Conservation (phyloP, 345 rosid genomes). For the Citrus sp. region DNA sequence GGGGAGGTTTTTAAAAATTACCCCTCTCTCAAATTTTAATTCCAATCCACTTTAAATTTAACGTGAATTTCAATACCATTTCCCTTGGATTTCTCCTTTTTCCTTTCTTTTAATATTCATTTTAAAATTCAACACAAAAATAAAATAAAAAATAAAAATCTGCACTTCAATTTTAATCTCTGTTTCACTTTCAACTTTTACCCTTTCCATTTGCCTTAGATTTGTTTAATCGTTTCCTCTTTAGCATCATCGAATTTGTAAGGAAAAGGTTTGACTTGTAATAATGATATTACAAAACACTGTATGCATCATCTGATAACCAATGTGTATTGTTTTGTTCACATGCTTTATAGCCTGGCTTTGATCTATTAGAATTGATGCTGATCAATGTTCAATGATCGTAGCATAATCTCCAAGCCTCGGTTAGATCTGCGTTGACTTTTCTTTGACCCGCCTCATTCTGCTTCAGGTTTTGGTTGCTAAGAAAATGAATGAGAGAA, state of each 20-base stretch:
- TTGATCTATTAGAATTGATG: too few species aligned
- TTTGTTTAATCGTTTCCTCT: conserved; percentile 15
- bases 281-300: background rate
- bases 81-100: background rate
- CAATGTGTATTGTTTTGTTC: too few species aligned
- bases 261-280: background rate
- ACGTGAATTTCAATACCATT: conserved; percentile 27
- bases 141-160: background rate
- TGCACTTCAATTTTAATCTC: conserved; percentile 14
- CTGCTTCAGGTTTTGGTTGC: conserved; percentile 8
- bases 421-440: conserved; percentile 3
- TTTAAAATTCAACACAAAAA: background rate
- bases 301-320: background rate
- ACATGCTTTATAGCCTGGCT: too few species aligned
- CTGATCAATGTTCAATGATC: background rate
- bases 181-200: background rate
- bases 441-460: background rate
- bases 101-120: background rate
- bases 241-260: conserved; percentile 17
- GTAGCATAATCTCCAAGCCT: background rate
- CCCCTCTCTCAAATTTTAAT: background rate
- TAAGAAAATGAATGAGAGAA: background rate
- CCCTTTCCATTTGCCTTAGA: background rate
- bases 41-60: conserved; percentile 12
- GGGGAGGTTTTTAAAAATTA: too few species aligned